Base-by-base conservation (phyloP, 208 protist genomes). In the Trypanosoma grayi region DNA sequence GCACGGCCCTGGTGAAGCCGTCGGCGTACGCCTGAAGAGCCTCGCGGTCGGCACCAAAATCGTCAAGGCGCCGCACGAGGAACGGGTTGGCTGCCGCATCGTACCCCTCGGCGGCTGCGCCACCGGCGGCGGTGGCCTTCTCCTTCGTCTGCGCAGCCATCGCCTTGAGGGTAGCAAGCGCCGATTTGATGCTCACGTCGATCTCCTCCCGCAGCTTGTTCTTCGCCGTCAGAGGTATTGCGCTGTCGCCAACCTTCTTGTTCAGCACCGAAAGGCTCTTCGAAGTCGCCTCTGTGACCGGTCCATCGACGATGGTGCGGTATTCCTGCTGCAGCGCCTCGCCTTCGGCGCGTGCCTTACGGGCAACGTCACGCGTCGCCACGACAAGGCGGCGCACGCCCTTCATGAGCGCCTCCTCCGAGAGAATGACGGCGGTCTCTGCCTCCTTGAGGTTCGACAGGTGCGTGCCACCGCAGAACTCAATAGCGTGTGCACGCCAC, bases 391-490 rank as follows among this genome's bases (percentile, higher is more conserved):
- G 79, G 36, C 89, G 79, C 41, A 97, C 85, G n/a, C 89, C 92
- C 68, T 97, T 97, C 83, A 93, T 95, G 56, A 99, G 75, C 22
- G 89, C 85, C 51, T 97, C 93, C 77, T 99, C 97, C 43, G 76
- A 85, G 20, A 98, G 43, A 54, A 99, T 95, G 46, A 93, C 85
- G 27, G 98, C 98, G 52, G 71, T 36, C 45, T 95, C 72, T 14
- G 93, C 89, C 53, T 98, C 85, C 27, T 70, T 73, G 9, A 97
- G 80, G 45, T 82, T 85, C 25, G 55, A 73, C 9, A 99, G 73
- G 76, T 99, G 97, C 30, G 97, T 99, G 30, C 93, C 93, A 75
- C 98, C 98, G 81, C 98, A 99, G 76, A 99, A 98, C 85, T 99
- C 98, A 27, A 99, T 82, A 2, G 93, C 85, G 73, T 90, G 97